phyloP scores from a whole-genome alignment of 148 eudicot genomes.

The Arctostaphylos glauca region DNA sequence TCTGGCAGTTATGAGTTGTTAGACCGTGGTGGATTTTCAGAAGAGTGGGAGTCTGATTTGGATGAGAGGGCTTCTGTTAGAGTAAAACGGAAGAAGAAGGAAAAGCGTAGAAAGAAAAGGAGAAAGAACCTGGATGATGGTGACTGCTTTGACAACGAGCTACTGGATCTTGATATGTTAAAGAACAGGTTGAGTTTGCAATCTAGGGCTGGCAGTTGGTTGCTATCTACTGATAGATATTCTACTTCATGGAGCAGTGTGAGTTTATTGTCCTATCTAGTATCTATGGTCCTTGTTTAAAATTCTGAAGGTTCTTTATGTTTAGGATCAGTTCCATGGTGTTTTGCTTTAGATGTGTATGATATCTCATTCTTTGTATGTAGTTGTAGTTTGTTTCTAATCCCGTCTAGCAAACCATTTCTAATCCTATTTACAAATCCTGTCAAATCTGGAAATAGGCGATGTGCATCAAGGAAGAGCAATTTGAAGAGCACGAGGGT shows the following conservation, averaged over 20 bases:
- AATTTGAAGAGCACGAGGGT: not conserved
- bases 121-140: conserved; percentile 38
- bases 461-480: not conserved
- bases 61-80: conserved; percentile 34
- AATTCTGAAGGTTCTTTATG: not conserved
- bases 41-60: conserved; percentile 44
- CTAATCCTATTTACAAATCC: too few relatives aligned
- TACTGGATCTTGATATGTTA: conserved; percentile 46
- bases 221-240: conserved; percentile 81
- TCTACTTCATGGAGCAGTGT: conserved; percentile 81
- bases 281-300: not conserved
- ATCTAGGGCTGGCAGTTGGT: conserved; percentile 50
- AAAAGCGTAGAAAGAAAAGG: conserved; percentile 66
- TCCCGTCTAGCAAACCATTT: not conserved
- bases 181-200: conserved; percentile 35
- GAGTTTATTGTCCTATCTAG: conserved; percentile 29
- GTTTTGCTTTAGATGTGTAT: not conserved
- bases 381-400: not conserved
- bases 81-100: conserved; percentile 45
- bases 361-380: not conserved
- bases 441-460: not conserved
- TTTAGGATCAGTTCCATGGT: not conserved
- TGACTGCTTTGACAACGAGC: conserved; percentile 42
- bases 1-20: conserved; percentile 49
- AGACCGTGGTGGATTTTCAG: conserved; percentile 38